Evolutionary conservation across 345 rosid genomes (phyloP), one percentile per base, ranked within the genome.

Genomic region (Carallia pectinifolia): DNA sequence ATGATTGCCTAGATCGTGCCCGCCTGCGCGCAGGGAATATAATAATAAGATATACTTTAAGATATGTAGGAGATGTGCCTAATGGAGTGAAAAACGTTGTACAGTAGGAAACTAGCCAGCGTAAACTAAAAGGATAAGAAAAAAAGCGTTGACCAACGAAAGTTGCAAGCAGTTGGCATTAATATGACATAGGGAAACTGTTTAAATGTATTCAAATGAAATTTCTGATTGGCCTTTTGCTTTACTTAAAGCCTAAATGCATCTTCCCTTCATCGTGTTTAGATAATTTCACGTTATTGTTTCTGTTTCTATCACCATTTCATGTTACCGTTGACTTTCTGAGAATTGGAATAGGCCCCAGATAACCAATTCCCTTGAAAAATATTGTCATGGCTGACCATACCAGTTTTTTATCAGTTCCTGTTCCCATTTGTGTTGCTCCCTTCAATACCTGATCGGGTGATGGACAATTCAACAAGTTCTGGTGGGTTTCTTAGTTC

Each of bases 261-360:
- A 58, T 44, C 72, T 52, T 68, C 58, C 47, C 18, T 56, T 58
- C 2, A 56, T 47, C 10, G 38, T 50, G 44, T 30, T 73, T 44
- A 33, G 0, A 23, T 23, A 23, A 23, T 23, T 23, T 23, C 23
- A 44, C 50, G 15, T 3, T 44, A 4, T 12, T 13, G 50, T 44
- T 44, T 12, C 16, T 44, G 50, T 44, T 10, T 33, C 23, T 44
- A 5, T 66, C 62, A 15, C 13, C 30, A 36, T 23, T 38, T 63
- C 74, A 52, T 68, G 67, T 56, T 13, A 12, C 19, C 72, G 84
- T 87, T 87, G 91, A 85, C 91, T 80, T 85, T 81, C 10, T 5
- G 10, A n/a, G 66, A 52, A 10, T 33, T 69, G 6, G 23, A 27
- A 53, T 62, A 6, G 50, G 50, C 50, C 15, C 56, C 69, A 67